A percentile compares a stretch with the other conserved stretches of the same genome.
These are phyloP conservation scores for Pythium phragmiticola DNA, from an alignment of 352 stramenopile genomes.

Conservation along the genomic window DNA sequence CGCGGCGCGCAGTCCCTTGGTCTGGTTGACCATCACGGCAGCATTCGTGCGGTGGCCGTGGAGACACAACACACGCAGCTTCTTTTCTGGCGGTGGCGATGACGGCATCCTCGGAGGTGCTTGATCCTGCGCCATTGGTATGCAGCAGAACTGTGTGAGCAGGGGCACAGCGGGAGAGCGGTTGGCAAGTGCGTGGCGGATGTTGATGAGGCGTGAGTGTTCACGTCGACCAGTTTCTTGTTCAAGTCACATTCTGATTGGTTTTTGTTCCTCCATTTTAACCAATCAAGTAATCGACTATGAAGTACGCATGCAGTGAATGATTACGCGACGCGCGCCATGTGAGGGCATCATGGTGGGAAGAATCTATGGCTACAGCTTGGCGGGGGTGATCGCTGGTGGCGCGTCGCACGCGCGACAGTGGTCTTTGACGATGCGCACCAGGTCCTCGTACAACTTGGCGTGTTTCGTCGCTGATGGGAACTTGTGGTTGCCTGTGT, in stretches of 20 bases:
- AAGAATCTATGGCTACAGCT: neutral
- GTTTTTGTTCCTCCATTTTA: neutral
- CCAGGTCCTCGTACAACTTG: conserved; percentile 31
- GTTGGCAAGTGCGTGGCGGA: neutral
- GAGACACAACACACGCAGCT: conserved; percentile 31
- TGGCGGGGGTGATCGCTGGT: neutral
- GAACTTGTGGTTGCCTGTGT: conserved; percentile 62
- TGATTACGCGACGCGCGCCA: neutral
- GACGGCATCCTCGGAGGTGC: neutral
- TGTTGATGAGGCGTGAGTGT: neutral
- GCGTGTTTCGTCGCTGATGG: conserved; percentile 49
- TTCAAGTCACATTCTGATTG: conserved; percentile 11
- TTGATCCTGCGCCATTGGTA: neutral
- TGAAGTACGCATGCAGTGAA: neutral
- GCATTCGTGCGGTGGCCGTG: conserved; percentile 35
- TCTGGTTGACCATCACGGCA: conserved; percentile 31
- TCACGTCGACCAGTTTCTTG: conserved; percentile 8
- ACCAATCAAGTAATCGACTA: neutral
- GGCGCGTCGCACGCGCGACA: conserved; percentile 16
- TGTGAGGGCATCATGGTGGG: neutral
- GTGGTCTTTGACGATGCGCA: conserved; percentile 24
- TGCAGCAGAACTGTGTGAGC: neutral
- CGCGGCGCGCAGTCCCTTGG: conserved; percentile 26
- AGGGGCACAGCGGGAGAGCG: neutral
- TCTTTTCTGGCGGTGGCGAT: neutral